Percentiles rank a stretch among this genome's conserved stretches.
These are phyloP conservation scores for Eragrostis nindensis DNA, from an alignment of 176 grass and related monocot species.

Conservation along the genomic window DNA sequence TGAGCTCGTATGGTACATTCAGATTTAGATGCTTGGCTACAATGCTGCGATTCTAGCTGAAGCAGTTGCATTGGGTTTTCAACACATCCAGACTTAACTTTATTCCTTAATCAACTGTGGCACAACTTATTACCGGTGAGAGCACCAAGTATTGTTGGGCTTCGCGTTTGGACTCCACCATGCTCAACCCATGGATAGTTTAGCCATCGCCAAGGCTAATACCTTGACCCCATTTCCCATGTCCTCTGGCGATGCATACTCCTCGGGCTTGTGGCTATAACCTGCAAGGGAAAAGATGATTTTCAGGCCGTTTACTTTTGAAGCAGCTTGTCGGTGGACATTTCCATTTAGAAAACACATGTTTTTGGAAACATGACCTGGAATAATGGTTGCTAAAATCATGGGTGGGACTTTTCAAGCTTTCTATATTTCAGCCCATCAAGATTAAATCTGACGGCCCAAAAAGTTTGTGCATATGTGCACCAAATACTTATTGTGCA, in stretches of 20 bases:
- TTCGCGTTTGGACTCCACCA: neutral
- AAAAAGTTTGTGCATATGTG: too few relatives aligned
- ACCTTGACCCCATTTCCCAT: slow-evolving; percentile 90
- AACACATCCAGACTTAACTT: neutral
- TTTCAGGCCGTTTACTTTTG: slow-evolving; percentile 11
- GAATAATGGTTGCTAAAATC: too few relatives aligned
- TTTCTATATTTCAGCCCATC: too few relatives aligned
- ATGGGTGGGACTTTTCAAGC: too few relatives aligned
- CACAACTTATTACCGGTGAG: slow-evolving; percentile 5
- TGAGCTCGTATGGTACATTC: too few relatives aligned
- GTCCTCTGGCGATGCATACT: slow-evolving; percentile 69
- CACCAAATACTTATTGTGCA: too few relatives aligned
- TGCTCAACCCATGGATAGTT: slow-evolving; percentile 66
- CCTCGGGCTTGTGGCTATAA: slow-evolving; percentile 96
- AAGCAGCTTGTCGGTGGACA: too few relatives aligned
- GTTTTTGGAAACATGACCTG: too few relatives aligned
- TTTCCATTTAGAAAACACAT: too few relatives aligned
- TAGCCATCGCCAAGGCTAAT: slow-evolving; percentile 80
- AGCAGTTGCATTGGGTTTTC: neutral
- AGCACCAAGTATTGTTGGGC: neutral
- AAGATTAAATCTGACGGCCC: too few relatives aligned
- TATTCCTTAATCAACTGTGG: neutral
- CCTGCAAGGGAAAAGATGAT: slow-evolving; percentile 44
- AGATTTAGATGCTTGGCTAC: too few relatives aligned
- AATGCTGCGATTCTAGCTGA: too few relatives aligned